These are phyloP conservation scores for Ustulina deusta DNA, from an alignment of 2,329 filamentous ascomycete genomes.

Conservation along the genomic window DNA sequence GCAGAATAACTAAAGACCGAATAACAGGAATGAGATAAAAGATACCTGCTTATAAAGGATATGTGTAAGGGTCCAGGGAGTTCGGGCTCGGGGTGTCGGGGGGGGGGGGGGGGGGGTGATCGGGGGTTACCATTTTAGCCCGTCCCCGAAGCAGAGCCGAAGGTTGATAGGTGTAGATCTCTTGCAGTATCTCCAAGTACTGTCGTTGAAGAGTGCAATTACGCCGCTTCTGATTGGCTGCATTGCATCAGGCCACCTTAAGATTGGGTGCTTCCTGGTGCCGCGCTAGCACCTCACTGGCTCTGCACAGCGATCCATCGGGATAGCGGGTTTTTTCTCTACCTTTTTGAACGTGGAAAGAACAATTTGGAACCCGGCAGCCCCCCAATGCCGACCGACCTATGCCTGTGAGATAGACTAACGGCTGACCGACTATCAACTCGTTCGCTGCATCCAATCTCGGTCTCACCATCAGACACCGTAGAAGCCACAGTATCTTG, in stretches of 20 bases:
- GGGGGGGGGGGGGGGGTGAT: not conserved
- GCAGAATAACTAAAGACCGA: not conserved
- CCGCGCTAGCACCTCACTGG: slow-evolving; percentile 34
- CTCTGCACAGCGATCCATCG: slow-evolving; percentile 24
- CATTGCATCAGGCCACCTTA: slow-evolving; percentile 26
- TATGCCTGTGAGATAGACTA: not conserved
- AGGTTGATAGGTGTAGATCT: not conserved
- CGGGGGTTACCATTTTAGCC: slow-evolving; percentile 35
- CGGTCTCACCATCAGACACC: slow-evolving; percentile 24
- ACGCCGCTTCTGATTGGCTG: slow-evolving; percentile 34
- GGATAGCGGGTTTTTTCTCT: slow-evolving; percentile 25
- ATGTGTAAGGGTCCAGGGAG: slow-evolving; percentile 8
- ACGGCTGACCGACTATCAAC: slow-evolving; percentile 34
- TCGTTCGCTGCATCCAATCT: slow-evolving; percentile 14
- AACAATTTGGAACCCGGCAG: slow-evolving; percentile 32
- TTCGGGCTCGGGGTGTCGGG: slow-evolving; percentile 21
- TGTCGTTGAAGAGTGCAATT: slow-evolving; percentile 23
- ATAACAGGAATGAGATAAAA: not conserved
- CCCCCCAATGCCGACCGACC: slow-evolving; percentile 15
- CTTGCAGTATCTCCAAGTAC: not conserved
- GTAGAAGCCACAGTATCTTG: slow-evolving; percentile 21
- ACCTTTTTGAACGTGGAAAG: slow-evolving; percentile 26
- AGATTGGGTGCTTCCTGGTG: slow-evolving; percentile 26
- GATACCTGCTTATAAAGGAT: not conserved
- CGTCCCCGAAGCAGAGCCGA: slow-evolving; percentile 29